Evolutionary conservation across 169 alveolate species (phyloP), one percentile per base, ranked within the genome.

Genomic region (Cyclospora cayetanensis): DNA sequence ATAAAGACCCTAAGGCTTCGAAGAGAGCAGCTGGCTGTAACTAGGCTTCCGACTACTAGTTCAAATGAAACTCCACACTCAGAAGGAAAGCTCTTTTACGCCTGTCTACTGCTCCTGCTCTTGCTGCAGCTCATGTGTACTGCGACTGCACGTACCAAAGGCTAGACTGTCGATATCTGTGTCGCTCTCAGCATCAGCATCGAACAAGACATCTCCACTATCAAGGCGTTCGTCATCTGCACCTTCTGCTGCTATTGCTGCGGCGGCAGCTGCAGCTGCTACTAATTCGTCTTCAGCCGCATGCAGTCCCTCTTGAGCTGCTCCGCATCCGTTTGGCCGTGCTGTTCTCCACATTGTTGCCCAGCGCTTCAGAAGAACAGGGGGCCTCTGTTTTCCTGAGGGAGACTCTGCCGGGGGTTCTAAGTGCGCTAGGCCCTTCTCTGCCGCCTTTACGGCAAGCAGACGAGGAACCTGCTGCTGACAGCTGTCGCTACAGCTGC

Each of bases 181-280:
- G 52, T 68, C 43, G 52, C 50, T 68, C 7, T 68, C 80, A 20
- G 15, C 80, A 9, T 68, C 80, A 11, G 80, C 80, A 68, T 68
- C 80, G 39, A 68, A 68, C 80, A 68, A 34, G 3, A 68, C 80
- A 68, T 68, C 80, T 68, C 80, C 80, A 22, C 80, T 68, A 41
- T 68, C 80, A 20, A 68, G 52, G 20, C 80, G 9, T 42, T 68
- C 80, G 18, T n/a, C 20, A 22, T 68, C 77, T 18, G 77, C 4
- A 3, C 31, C 77, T 18, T 35, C 76, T 12, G 77, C 77, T 7
- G 77, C 77, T 7, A 15, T 42, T 7, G 39, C 80, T 12, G 46
- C 80, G 18, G 46, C 80, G 0, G 80, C 80, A 11, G 80, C 80
- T 34, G 80, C 80, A 34, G 80, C 80, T 68, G 80, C 52, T 68